These are phyloP conservation scores for Solanum chaucha DNA, from an alignment of 257 asterid species.

Conservation along the genomic window DNA sequence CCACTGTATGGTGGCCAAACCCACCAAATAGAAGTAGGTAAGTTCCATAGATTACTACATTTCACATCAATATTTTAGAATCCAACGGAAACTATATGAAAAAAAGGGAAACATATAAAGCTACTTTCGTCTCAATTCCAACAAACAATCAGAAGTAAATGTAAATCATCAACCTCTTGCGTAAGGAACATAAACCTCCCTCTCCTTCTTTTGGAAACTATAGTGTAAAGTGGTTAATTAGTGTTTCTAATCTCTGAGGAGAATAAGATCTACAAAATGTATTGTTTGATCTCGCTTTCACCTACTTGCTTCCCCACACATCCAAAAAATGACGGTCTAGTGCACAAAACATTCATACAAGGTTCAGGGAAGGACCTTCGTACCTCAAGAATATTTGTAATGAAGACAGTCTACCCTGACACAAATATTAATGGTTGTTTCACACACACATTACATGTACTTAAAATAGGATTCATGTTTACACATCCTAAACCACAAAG, in stretches of 20 bases:
- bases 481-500: not conserved
- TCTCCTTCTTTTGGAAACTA: not conserved
- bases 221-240: not conserved
- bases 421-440: not conserved
- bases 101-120: not conserved
- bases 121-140: not conserved
- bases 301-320: not conserved
- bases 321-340: not conserved
- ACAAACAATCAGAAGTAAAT: not conserved
- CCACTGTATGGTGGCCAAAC: too few relatives aligned
- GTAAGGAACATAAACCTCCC: not conserved
- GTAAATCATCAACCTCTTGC: not conserved
- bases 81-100: not conserved
- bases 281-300: not conserved
- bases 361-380: not conserved
- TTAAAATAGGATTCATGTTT: not conserved
- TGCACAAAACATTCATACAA: not conserved
- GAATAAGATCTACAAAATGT: not conserved
- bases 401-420: not conserved
- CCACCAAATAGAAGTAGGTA: too few relatives aligned
- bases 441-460: not conserved
- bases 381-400: not conserved
- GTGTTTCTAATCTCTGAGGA: not conserved
- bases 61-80: not conserved
- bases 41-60: too few relatives aligned